These are phyloP conservation scores for Trichoderma atroviride DNA, from an alignment of 2,329 filamentous ascomycete species.

Conservation along the genomic window DNA sequence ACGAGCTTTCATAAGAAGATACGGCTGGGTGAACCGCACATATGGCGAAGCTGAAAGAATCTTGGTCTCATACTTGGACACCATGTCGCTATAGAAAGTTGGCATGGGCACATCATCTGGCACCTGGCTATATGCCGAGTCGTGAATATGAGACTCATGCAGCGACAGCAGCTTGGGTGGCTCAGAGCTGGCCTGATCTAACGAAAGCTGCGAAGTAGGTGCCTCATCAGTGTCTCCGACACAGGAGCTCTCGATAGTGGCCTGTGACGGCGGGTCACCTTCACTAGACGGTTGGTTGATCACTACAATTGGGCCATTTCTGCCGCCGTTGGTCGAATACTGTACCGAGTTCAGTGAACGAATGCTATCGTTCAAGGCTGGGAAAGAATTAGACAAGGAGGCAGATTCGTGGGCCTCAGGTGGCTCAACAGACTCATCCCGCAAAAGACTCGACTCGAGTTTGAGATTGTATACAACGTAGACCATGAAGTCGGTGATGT, in stretches of 20 bases:
- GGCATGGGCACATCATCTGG: constrained; percentile 82
- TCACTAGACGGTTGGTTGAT: constrained; percentile 43
- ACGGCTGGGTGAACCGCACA: constrained; percentile 92
- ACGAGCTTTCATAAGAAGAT: constrained; percentile 86
- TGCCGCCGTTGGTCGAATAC: constrained; percentile 35
- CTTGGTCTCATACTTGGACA: constrained; percentile 89
- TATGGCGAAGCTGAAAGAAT: constrained; percentile 94
- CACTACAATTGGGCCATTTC: constrained; percentile 37
- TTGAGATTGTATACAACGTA: constrained; percentile 99
- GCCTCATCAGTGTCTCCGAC: constrained; percentile 36
- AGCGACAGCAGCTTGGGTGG: constrained; percentile 40
- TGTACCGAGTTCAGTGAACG: constrained; percentile 38
- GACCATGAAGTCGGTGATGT: constrained; percentile 97
- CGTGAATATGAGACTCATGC: constrained; percentile 49
- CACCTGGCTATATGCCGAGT: constrained; percentile 58
- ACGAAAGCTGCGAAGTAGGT: constrained; percentile 33
- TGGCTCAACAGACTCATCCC: constrained; percentile 87
- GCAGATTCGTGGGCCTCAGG: constrained; percentile 60
- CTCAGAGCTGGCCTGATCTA: constrained; percentile 33
- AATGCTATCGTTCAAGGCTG: constrained; percentile 47
- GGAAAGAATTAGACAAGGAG: constrained; percentile 44
- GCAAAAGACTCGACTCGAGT: constrained; percentile 89
- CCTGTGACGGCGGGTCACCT: constrained; percentile 43
- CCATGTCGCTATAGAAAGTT: constrained; percentile 93
- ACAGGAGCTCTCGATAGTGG: constrained; percentile 37